Conservation (phyloP, 306 rosid genomes). For the Quercus dentata region DNA sequence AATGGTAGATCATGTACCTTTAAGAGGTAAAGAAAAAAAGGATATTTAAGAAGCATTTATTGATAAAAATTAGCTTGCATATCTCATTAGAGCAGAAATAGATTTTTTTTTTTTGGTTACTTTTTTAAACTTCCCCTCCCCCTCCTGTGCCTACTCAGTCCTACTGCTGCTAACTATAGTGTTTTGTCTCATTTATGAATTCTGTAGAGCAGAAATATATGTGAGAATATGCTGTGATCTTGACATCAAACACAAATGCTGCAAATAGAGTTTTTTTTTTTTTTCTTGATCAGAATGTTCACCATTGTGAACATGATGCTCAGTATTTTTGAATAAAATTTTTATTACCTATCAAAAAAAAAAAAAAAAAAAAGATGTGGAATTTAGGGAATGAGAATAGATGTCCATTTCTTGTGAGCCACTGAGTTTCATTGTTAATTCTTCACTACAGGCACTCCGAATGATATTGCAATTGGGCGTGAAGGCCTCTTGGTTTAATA, state of each 20-base stretch:
- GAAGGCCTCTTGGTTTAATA: constrained; percentile 94
- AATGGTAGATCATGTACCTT: constrained; percentile 2
- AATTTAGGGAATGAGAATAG: not conserved
- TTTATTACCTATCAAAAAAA: too few relatives aligned
- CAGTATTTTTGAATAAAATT: too few relatives aligned
- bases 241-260: not conserved
- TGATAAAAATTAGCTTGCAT: not conserved
- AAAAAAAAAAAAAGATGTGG: not conserved
- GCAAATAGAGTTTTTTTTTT: not conserved
- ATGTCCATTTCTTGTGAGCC: not conserved
- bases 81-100: not conserved
- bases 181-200: not conserved
- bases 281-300: too few relatives aligned
- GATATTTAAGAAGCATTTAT: not conserved
- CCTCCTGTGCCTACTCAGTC: too few relatives aligned
- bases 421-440: constrained; percentile 18
- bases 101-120: not conserved
- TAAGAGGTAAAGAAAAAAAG: not conserved
- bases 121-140: not conserved
- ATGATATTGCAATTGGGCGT: constrained; percentile 95
- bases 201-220: not conserved
- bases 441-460: constrained; percentile 68
- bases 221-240: not conserved
- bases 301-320: too few relatives aligned
- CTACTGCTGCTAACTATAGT: not conserved